Evolutionary conservation across 139 green algal species (phyloP).

Genomic region (Chlorella sorokiniana): DNA sequence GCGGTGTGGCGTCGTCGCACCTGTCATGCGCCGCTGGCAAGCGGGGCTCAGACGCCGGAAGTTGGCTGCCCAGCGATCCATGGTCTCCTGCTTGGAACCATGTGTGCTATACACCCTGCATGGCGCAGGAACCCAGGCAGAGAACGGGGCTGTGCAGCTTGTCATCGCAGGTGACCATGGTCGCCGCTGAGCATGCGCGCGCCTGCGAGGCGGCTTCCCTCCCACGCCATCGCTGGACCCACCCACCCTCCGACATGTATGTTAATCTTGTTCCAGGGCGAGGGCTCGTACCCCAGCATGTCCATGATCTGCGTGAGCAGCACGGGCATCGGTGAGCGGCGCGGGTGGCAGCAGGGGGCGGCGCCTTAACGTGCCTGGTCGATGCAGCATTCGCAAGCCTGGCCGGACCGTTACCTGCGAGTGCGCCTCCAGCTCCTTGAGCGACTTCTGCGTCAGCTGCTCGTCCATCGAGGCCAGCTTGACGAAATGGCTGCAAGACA

Average conservation of each 20-base stretch:
- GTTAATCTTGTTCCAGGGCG: slow-evolving; percentile 78
- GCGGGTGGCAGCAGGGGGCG: no score
- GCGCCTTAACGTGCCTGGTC: no score
- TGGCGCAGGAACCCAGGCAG: not conserved
- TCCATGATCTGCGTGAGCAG: slow-evolving; percentile 59
- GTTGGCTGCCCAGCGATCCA: slow-evolving; percentile 62
- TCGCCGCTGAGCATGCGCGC: not conserved
- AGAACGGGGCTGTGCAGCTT: not conserved
- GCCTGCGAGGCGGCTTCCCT: not conserved
- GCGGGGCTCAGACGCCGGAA: slow-evolving; percentile 50
- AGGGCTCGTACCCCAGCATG: slow-evolving; percentile 67
- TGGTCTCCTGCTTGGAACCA: slow-evolving; percentile 57
- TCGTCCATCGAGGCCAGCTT: slow-evolving; percentile 47
- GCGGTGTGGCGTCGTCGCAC: not conserved
- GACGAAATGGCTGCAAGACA: slow-evolving; percentile 45
- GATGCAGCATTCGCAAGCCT: no score
- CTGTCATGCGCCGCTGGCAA: slow-evolving; percentile 60
- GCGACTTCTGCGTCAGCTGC: slow-evolving; percentile 42
- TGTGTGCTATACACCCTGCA: slow-evolving; percentile 42
- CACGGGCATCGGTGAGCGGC: no score
- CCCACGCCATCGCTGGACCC: not conserved
- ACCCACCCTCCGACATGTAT: slow-evolving; percentile 69
- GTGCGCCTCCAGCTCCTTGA: slow-evolving; percentile 74
- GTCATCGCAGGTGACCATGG: not conserved
- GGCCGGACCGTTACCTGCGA: slow-evolving; percentile 30